Conservation (phyloP, 768 basidiomycete genomes). For the Amanita molliuscula region DNA sequence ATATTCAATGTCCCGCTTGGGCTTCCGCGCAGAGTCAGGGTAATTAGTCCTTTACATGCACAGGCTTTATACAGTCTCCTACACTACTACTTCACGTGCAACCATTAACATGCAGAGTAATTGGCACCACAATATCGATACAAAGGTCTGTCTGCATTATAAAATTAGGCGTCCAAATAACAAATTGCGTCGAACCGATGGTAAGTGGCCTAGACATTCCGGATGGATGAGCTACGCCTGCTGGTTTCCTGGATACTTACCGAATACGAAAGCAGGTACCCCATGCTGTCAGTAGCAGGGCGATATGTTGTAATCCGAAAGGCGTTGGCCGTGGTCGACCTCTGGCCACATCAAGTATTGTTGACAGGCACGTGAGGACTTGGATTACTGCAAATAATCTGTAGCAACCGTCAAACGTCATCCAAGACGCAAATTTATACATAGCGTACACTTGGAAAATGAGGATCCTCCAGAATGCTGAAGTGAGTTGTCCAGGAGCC, state of each 20-base stretch:
- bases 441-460: slow-evolving; percentile 33
- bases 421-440: neutral
- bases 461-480: slow-evolving; percentile 4
- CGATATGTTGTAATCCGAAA: slow-evolving; percentile 59
- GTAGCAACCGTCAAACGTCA: slow-evolving; percentile 7
- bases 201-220: slow-evolving; percentile 21
- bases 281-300: slow-evolving; percentile 49
- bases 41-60: too few species aligned
- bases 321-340: slow-evolving; percentile 30
- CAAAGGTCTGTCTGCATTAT: neutral
- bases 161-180: slow-evolving; percentile 20
- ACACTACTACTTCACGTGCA: too few species aligned
- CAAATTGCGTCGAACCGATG: slow-evolving; percentile 26
- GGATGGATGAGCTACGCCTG: neutral
- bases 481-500: neutral
- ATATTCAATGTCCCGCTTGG: too few species aligned
- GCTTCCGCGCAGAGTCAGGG: too few species aligned
- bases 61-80: too few species aligned
- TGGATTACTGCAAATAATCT: slow-evolving; percentile 37
- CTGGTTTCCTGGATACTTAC: slow-evolving; percentile 19
- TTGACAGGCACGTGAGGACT: slow-evolving; percentile 37
- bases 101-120: neutral
- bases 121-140: neutral
- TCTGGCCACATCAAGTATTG: slow-evolving; percentile 37
- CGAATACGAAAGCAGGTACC: slow-evolving; percentile 46